Evolutionary conservation across 148 eudicot genomes (phyloP).

Genomic region (Silene conica): DNA sequence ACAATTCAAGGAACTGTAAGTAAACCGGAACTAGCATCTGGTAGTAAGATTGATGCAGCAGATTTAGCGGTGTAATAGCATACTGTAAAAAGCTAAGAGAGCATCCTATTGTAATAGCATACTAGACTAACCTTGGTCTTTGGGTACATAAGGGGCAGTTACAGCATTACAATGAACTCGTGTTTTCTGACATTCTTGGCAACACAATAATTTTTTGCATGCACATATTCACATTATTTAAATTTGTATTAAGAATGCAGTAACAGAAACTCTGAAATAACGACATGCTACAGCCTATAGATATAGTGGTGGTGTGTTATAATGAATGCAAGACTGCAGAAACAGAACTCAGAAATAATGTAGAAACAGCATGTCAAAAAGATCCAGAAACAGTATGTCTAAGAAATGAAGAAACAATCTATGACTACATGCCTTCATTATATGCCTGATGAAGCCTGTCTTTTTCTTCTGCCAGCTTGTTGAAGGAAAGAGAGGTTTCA

Average conservation of each 20-base stretch:
- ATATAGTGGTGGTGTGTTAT: background rate
- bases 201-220: background rate
- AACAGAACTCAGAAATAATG: background rate
- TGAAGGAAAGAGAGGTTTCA: constrained; percentile 55
- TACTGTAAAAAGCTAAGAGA: background rate
- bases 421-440: constrained; percentile 53
- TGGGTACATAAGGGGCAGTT: background rate
- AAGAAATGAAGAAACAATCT: background rate
- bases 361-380: background rate
- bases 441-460: constrained; percentile 79
- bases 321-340: background rate
- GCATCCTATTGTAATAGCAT: background rate
- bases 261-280: background rate
- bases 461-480: constrained; percentile 62
- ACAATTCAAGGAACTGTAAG: background rate
- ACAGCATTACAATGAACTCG: background rate
- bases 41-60: constrained; percentile 1
- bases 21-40: background rate
- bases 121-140: background rate
- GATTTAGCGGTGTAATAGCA: background rate
- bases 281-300: background rate
- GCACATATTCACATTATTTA: background rate
- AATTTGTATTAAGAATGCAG: background rate
- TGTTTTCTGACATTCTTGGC: background rate
- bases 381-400: background rate